These are phyloP conservation scores for Trichoderma gracile DNA, from an alignment of 2,329 filamentous ascomycete species.

Conservation along the genomic window DNA sequence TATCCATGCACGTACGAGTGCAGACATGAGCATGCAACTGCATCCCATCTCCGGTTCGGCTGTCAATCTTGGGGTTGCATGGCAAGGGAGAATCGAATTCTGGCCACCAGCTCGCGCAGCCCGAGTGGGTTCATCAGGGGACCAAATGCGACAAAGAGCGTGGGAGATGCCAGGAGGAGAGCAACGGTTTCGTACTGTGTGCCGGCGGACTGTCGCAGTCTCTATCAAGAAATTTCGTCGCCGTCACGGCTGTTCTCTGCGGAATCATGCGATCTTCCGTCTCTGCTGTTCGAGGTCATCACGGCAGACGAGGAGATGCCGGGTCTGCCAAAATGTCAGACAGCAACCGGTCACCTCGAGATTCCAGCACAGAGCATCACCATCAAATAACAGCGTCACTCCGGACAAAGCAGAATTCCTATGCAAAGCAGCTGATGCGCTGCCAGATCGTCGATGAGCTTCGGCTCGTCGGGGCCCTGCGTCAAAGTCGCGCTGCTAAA, in stretches of 20 bases:
- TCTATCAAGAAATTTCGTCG: not conserved
- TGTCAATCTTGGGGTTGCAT: constrained; percentile 16
- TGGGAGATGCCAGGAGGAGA: too few relatives aligned
- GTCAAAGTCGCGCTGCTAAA: not conserved
- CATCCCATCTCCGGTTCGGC: constrained; percentile 12
- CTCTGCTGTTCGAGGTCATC: not conserved
- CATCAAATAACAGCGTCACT: not conserved
- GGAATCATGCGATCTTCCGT: constrained; percentile 6
- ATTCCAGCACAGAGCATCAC: too few relatives aligned
- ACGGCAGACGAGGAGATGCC: not conserved
- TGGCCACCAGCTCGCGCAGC: constrained; percentile 7
- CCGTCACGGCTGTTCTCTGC: not conserved
- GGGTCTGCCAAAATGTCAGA: not conserved
- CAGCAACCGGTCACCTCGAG: too few relatives aligned
- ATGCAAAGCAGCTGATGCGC: not conserved
- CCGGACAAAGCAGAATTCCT: not conserved
- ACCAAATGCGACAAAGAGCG: too few relatives aligned
- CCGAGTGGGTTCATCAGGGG: not conserved
- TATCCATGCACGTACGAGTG: not conserved
- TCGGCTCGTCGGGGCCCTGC: constrained; percentile 19
- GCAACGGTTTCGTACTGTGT: too few relatives aligned
- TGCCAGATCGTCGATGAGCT: constrained; percentile 6
- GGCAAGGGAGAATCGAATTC: not conserved
- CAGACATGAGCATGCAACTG: constrained; percentile 3
- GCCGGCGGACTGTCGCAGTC: too few relatives aligned